These are phyloP conservation scores for Cercospora sp. DNA, from an alignment of 2,329 filamentous ascomycete genomes.

Conservation along the genomic window DNA sequence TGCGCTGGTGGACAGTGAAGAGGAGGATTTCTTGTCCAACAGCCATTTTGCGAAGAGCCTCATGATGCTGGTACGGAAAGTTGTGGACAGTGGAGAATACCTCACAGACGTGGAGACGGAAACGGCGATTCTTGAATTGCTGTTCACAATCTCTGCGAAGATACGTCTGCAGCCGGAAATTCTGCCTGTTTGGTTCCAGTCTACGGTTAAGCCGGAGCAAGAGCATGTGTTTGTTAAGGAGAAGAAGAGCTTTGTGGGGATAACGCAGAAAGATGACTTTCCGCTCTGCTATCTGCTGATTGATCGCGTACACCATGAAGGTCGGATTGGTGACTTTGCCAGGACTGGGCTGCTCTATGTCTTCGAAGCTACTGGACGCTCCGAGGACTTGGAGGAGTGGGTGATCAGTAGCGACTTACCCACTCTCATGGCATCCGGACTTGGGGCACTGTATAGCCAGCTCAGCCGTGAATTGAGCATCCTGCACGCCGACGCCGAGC, in stretches of 20 bases:
- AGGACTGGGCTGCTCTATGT: conserved; percentile 92
- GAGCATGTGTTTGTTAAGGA: conserved; percentile 48
- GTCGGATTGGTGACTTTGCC: conserved; percentile 92
- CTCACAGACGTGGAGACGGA: conserved; percentile 79
- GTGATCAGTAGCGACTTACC: conserved; percentile 95
- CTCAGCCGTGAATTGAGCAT: conserved; percentile 77
- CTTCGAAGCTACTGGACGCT: conserved; percentile 87
- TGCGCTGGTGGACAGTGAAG: conserved; percentile 91
- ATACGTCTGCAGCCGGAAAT: conserved; percentile 87
- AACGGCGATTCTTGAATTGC: conserved; percentile 82
- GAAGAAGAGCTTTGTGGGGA: conserved; percentile 73
- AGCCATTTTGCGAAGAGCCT: conserved; percentile 81
- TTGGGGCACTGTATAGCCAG: conserved; percentile 76
- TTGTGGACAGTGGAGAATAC: conserved; percentile 71
- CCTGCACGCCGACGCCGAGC: conserved; percentile 68
- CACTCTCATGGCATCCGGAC: conserved; percentile 92
- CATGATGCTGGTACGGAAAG: conserved; percentile 80
- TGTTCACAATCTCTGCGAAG: conserved; percentile 96
- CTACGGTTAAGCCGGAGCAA: conserved; percentile 36
- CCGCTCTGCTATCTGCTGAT: conserved; percentile 93
- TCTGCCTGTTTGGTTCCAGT: conserved; percentile 86
- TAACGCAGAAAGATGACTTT: conserved; percentile 86
- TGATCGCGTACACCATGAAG: conserved; percentile 95
- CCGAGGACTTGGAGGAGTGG: conserved; percentile 84
- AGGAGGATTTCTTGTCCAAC: conserved; percentile 90